Base-by-base conservation (phyloP, 768 basidiomycete species). In the Mycena vitilis region DNA sequence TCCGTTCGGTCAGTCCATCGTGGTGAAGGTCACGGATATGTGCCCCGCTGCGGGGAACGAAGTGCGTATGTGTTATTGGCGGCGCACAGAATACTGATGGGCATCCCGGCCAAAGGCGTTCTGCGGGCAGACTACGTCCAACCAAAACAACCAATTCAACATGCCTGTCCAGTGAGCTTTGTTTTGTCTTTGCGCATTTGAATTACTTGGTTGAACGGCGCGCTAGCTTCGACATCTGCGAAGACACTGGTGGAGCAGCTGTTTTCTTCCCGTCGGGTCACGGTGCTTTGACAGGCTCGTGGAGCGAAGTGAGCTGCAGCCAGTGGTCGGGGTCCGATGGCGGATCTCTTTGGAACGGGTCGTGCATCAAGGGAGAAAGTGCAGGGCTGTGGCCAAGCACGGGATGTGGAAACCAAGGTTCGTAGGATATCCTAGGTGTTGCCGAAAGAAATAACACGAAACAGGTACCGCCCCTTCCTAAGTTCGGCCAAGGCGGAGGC, bases 231-330 rank as follows among this genome's bases (percentile, higher is more conserved):
- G 88, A 89, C 74, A 83, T 90, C 49, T 90, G 88, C 73, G 77
- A 84, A 56, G 89, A 89, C 66, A 87, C 86, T 12, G 87, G 88
- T 53, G 87, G 85, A 12, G 65, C 84, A 16, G 66, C 44, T 2
- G 81, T 80, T 9, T 89, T 89, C 81, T 90, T 89, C 85, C 87
- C 87, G 0, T 81, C 81, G 0, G 86, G 84, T 0, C 87, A 85
- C 72, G 85, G 84, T 18, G 88, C 88, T 22, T 74, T 89, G 68
- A 81, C 82, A 11, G 88, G 87, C 16, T 81, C 80, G 4, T 90
- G 82, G 75, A 79, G 77, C 7, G 88, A 90, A 73, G 87, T 88
- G 20, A 82, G 84, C 23, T 90, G 88, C 74, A 84, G 82, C 71
- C 78, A 85, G 69, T 89, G 89, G 89, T 79, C 81, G 6, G 89